Evolutionary conservation across 169 alveolate genomes (phyloP), one percentile per base, ranked within the genome.

Genomic region (Plasmodium inui): DNA sequence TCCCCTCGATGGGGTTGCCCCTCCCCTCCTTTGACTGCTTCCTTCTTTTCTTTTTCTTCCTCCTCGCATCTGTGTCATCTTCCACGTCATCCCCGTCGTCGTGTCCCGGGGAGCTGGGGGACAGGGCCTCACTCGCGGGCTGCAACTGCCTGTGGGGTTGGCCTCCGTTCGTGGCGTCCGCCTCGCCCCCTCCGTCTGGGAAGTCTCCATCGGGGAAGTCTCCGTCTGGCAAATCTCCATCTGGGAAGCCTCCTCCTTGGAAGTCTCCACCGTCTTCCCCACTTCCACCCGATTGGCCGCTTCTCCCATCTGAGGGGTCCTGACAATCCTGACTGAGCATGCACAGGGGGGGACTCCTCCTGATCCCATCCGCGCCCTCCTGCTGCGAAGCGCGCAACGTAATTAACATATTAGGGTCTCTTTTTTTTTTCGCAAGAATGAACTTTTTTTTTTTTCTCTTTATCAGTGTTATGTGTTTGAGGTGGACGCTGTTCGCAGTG

Each of bases 391-490:
- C 2, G 4, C 34, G 34, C 12, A 39, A 41, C 17, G 22, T 34
- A 9, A 73, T 72, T 9, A 46, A 46, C n/a, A 73, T 30, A 4
- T 73, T 85, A 14, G 72, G 14, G 7, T 90, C 57, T 32, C 70
- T 67, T 80, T 37, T 90, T 46, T 79, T 67, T 53, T 90, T 90
- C 32, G 82, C 12, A 26, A 90, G 73, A 37, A 90, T 80, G 53
- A 80, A 90, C 37, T 79, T 78, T 10, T 90, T 80, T 90, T 71
- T 90, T 32, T 90, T 90, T 73, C 80, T 85, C 67, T 39, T 67
- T 67, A 90, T 6, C 12, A 39, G n/a, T 8, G 79, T 90, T 2
- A 80, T 26, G 22, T 90, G 73, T 81, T 67, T 80, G 1, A 80
- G 12, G 39, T 44, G 70, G 74, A 41, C 50, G 44, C 71, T 34